Evolutionary conservation across 768 basidiomycete genomes (phyloP).

Genomic region (Paxillus rubicundulus): DNA sequence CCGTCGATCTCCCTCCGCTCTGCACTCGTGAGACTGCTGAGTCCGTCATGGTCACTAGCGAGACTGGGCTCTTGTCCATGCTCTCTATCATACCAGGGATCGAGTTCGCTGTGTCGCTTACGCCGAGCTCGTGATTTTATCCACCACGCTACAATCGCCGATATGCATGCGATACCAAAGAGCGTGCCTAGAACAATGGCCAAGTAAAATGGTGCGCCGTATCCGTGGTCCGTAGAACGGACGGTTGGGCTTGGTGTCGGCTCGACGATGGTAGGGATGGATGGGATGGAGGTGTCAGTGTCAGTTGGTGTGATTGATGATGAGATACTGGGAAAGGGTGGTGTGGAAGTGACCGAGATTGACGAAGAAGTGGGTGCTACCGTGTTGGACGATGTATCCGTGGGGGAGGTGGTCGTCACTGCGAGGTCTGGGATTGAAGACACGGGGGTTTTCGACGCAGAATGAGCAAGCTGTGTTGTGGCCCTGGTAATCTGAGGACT

Average conservation of each 20-base stretch:
- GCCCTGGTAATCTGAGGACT: background rate
- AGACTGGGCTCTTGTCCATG: slow-evolving; percentile 3
- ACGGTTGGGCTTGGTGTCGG: slow-evolving; percentile 23
- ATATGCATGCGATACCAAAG: slow-evolving; percentile 42
- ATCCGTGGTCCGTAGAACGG: slow-evolving; percentile 21
- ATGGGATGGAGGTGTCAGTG: slow-evolving; percentile 19
- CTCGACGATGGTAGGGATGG: slow-evolving; percentile 22
- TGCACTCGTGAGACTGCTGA: slow-evolving; percentile 11
- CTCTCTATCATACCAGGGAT: slow-evolving; percentile 35
- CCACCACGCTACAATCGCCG: slow-evolving; percentile 49
- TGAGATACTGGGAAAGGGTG: slow-evolving; percentile 4
- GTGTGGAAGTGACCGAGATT: background rate
- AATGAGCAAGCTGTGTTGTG: slow-evolving; percentile 3
- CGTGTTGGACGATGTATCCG: slow-evolving; percentile 1
- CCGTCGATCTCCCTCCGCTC: background rate
- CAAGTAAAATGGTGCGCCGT: slow-evolving; percentile 45
- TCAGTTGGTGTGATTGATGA: slow-evolving; percentile 4
- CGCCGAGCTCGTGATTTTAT: slow-evolving; percentile 41
- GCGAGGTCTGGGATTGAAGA: slow-evolving; percentile 18
- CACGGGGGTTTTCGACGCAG: background rate
- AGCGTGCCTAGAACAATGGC: slow-evolving; percentile 49
- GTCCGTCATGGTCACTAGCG: background rate
- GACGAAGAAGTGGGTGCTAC: slow-evolving; percentile 1
- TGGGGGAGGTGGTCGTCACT: slow-evolving; percentile 14
- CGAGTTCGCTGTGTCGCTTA: slow-evolving; percentile 32